phyloP scores from a whole-genome alignment of 2,329 filamentous ascomycete genomes.

The Ceratocystis albifundus region DNA sequence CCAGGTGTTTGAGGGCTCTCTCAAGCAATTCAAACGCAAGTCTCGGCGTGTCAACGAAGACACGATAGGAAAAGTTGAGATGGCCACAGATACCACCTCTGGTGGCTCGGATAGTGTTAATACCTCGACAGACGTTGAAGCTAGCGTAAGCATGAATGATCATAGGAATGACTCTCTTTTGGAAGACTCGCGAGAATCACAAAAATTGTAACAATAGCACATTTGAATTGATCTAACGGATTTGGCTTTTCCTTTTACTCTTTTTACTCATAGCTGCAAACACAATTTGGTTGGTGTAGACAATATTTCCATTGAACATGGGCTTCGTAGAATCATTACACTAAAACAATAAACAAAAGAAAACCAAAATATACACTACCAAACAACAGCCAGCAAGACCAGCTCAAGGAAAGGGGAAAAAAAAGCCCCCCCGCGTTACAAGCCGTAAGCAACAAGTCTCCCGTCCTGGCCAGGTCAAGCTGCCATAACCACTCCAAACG shows the following conservation, averaged over 20 bases:
- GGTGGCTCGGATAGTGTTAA: neutral
- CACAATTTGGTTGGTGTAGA: neutral
- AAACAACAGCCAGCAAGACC: neutral
- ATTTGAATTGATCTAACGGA: neutral
- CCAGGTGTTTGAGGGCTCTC: slow-evolving; percentile 15
- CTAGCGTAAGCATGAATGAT: neutral
- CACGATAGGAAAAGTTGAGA: neutral
- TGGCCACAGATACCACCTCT: neutral
- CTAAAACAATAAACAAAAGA: slow-evolving; percentile 15
- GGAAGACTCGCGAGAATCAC: neutral
- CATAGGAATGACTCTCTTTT: too few species aligned
- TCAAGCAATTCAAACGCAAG: slow-evolving; percentile 1
- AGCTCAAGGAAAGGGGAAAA: neutral
- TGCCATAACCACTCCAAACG: slow-evolving; percentile 19
- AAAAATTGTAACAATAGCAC: neutral
- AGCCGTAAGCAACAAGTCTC: neutral
- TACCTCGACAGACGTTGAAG: neutral
- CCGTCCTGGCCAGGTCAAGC: slow-evolving; percentile 10
- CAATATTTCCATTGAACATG: slow-evolving; percentile 18
- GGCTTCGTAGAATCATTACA: slow-evolving; percentile 19
- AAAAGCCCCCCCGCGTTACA: neutral
- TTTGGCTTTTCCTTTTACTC: too few species aligned
- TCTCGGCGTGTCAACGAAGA: neutral
- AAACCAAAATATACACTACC: slow-evolving; percentile 16
- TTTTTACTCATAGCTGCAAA: neutral